Conservation (phyloP, 495 filamentous ascomycete genomes). For the Talaromyces trachyspermus region DNA sequence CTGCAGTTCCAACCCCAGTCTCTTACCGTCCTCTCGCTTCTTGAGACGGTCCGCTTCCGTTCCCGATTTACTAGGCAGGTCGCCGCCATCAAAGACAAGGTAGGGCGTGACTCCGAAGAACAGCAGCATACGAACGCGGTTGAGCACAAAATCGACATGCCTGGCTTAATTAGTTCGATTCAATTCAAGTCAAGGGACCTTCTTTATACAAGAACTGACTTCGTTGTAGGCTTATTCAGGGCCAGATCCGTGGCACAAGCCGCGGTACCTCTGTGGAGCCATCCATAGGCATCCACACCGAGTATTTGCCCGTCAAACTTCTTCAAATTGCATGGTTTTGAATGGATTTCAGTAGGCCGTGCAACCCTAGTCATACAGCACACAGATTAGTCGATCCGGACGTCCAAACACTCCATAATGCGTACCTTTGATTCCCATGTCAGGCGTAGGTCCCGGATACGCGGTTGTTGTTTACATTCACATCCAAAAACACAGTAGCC, state of each 20-base stretch:
- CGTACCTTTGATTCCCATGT: slow-evolving; percentile 68
- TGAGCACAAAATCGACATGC: slow-evolving; percentile 87
- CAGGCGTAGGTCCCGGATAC: slow-evolving; percentile 23
- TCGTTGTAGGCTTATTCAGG: slow-evolving; percentile 75
- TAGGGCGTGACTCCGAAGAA: slow-evolving; percentile 90
- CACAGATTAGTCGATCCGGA: background rate
- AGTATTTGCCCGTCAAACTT: slow-evolving; percentile 84
- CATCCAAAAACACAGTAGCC: background rate
- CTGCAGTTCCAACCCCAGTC: slow-evolving; percentile 68
- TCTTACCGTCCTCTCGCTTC: slow-evolving; percentile 65
- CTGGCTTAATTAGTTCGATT: slow-evolving; percentile 32
- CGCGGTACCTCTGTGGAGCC: slow-evolving; percentile 91
- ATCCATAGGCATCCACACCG: slow-evolving; percentile 93
- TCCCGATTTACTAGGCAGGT: slow-evolving; percentile 88
- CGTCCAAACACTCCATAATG: background rate
- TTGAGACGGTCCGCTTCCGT: slow-evolving; percentile 69
- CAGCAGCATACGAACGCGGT: slow-evolving; percentile 84
- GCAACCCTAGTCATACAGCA: slow-evolving; percentile 52
- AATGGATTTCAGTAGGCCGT: slow-evolving; percentile 91
- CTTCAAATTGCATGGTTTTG: slow-evolving; percentile 78
- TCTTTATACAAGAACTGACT: slow-evolving; percentile 55
- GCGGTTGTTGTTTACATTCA: slow-evolving; percentile 20
- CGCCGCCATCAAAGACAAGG: slow-evolving; percentile 93
- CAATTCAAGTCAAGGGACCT: background rate
- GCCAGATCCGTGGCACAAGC: slow-evolving; percentile 89